Percentiles rank a stretch among this genome's conserved stretches.
Conservation (phyloP, 305 asterid genomes). For the Rubia tinctorum region DNA sequence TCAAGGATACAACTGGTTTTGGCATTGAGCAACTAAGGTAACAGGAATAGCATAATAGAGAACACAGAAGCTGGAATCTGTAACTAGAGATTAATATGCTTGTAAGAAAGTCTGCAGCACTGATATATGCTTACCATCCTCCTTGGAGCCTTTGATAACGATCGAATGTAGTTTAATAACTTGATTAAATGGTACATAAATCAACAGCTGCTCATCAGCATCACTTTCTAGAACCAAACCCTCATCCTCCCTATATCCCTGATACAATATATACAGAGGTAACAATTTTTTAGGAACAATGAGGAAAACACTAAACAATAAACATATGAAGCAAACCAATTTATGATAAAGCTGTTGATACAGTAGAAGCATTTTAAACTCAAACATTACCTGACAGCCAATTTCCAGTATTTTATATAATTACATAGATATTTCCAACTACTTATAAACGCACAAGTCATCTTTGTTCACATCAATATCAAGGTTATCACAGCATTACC, state of each 20-base stretch:
- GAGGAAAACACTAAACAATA: too few species aligned
- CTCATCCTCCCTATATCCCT: constrained; percentile 95
- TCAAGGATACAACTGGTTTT: background rate
- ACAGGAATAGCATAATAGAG: background rate
- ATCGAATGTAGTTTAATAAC: constrained; percentile 80
- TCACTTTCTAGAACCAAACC: constrained; percentile 85
- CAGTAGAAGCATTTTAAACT: too few species aligned
- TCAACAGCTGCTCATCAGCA: constrained; percentile 90
- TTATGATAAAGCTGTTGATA: too few species aligned
- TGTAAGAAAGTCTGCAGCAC: background rate
- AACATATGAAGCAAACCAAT: too few species aligned
- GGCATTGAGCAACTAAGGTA: background rate
- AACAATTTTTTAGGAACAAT: too few species aligned
- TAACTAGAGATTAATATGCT: background rate
- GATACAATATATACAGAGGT: constrained; percentile 16
- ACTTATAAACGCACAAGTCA: background rate
- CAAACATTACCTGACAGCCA: too few species aligned
- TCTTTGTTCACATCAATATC: background rate
- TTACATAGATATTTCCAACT: background rate
- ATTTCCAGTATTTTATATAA: too few species aligned
- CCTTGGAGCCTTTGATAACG: constrained; percentile 71
- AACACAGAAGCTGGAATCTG: background rate
- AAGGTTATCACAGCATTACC: background rate
- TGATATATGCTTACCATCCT: constrained; percentile 52
- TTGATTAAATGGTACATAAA: constrained; percentile 80